These are phyloP conservation scores for Schizonepeta tenuifolia DNA, from an alignment of 257 asterid genomes.

Conservation along the genomic window DNA sequence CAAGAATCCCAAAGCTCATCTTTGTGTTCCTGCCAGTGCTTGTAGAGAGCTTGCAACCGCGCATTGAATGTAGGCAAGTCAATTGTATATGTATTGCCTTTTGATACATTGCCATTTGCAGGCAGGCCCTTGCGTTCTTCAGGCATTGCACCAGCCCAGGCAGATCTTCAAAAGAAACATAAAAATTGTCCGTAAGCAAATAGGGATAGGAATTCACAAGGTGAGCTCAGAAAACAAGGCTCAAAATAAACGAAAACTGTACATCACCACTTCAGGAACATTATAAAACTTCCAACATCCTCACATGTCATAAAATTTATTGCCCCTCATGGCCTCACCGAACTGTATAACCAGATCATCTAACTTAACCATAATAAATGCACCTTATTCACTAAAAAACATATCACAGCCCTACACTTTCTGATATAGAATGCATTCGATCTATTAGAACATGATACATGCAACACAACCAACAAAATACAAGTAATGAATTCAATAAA, in stretches of 20 bases:
- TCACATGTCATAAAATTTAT: neutral
- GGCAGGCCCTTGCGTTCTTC: slow-evolving; percentile 49
- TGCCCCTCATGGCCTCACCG: neutral
- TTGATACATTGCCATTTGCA: slow-evolving; percentile 27
- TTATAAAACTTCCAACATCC: neutral
- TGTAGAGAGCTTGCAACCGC: slow-evolving; percentile 56
- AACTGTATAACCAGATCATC: neutral
- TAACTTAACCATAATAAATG: neutral
- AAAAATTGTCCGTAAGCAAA: neutral
- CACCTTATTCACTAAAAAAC: neutral
- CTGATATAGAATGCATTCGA: neutral
- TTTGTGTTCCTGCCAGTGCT: slow-evolving; percentile 56
- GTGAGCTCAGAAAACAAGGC: neutral
- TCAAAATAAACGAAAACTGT: neutral
- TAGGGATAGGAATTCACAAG: neutral
- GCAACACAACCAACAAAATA: neutral
- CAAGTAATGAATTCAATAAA: neutral
- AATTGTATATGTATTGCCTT: slow-evolving; percentile 45
- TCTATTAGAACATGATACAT: neutral
- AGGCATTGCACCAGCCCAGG: slow-evolving; percentile 44
- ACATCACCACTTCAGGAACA: neutral
- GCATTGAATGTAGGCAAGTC: slow-evolving; percentile 51
- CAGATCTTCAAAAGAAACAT: slow-evolving; percentile 26
- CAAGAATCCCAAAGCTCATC: slow-evolving; percentile 62
- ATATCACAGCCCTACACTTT: neutral